Evolutionary conservation across 352 stramenopile species (phyloP), one percentile per base, ranked within the genome.

Genomic region (Halophytophthora polymorphica): DNA sequence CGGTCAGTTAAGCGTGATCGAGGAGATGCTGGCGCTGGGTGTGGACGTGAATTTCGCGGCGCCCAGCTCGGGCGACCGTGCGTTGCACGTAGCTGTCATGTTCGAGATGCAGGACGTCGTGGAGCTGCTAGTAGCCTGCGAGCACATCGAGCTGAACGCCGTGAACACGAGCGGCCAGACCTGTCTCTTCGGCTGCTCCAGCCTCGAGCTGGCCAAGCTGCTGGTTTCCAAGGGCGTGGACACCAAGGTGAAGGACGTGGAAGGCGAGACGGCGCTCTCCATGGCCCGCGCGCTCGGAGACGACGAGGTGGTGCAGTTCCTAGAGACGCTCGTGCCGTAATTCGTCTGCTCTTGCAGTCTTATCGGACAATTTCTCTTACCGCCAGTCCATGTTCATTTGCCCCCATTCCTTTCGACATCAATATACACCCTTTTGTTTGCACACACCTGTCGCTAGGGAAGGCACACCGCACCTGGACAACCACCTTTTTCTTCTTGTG

Each of bases 101-200:
- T 91, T 89, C 46, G 84, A 91, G 51, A 91, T 88, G 73, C 65
- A 88, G 37, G 73, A 87, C 17, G 76, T 94, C n/a, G 81, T 89
- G 21, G 66, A 89, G 54, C 53, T 88, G 31, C 61, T 94, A 37
- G 56, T 84, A 35, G 53, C 61, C 18, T 73, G 65, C 42, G 62
- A 78, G 38, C 50, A 62, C 33, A 67, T 87, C 50, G 46, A 87
- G 18, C 55, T 94, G 40, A 92, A 89, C 53, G 84, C 69, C 2
- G 57, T 68, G 46, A 92, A 94, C 61, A 52, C 69, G 19, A 80
- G 68, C 33, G 77, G 73, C 14, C 82, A 94, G 58, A 92, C 81
- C 39, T 90, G 80, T 45, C 65, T 90, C 3, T 94, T 94, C 37
- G 81, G 83, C 28, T 92, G 83, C 61, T 91, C 79, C 17, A 83